phyloP scores from a whole-genome alignment of 208 protist genomes.

The Trypanosomatidae sp. region DNA sequence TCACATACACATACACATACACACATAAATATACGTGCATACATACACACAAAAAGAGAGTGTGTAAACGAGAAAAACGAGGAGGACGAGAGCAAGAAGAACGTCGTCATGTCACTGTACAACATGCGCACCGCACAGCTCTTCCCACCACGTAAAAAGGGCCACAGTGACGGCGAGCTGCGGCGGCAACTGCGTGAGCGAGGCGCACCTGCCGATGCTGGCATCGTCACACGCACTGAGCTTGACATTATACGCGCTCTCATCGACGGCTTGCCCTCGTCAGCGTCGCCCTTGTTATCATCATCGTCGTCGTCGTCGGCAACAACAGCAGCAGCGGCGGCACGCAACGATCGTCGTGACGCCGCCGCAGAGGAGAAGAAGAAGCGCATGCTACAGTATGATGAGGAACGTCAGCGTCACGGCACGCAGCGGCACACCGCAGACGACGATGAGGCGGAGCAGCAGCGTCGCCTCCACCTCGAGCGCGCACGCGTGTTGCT shows the following conservation, averaged over 20 bases:
- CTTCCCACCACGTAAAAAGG: constrained; percentile 55
- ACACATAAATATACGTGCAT: not conserved
- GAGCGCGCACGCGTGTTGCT: constrained; percentile 60
- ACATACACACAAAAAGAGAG: not conserved
- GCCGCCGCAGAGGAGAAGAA: constrained; percentile 46
- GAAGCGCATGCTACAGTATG: constrained; percentile 62
- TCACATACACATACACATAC: constrained; percentile 1
- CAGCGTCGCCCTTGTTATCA: not conserved
- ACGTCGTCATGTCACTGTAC: constrained; percentile 3
- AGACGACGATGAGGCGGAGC: constrained; percentile 72
- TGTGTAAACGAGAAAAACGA: constrained; percentile 29
- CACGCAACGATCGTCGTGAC: constrained; percentile 2
- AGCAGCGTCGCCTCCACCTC: constrained; percentile 51
- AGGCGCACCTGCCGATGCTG: constrained; percentile 49
- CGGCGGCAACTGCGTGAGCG: constrained; percentile 65
- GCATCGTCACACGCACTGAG: constrained; percentile 74
- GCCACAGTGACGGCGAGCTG: constrained; percentile 59
- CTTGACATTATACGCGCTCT: constrained; percentile 65
- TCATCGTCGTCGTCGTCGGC: constrained; percentile 3
- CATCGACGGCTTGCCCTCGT: constrained; percentile 33
- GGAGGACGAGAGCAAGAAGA: constrained; percentile 23
- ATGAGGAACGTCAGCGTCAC: constrained; percentile 43
- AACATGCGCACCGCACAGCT: constrained; percentile 1
- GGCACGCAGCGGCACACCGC: constrained; percentile 30
- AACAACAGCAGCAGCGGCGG: constrained; percentile 4